Base-by-base conservation (phyloP, 1,139 yeast genomes). In the Pichia sp. region DNA sequence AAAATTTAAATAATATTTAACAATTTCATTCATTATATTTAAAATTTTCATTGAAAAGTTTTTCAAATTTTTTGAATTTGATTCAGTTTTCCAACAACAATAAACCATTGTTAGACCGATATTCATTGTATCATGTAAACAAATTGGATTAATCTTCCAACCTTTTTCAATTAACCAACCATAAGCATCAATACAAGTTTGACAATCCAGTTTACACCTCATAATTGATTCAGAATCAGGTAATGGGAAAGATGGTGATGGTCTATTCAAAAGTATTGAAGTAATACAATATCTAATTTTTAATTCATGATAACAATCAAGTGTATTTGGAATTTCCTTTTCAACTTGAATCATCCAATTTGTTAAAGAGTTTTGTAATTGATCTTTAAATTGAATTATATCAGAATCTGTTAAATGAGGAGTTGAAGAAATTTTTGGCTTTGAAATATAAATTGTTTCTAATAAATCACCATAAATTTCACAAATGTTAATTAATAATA, bases 41-140 rank as follows among this genome's bases (percentile, higher is more conserved):
- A 45, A 22, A 9, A 49, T 42, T 16, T 46, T 43, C 2, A 20
- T 4, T 0, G 58, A 51, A 29, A 53, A 51, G 5, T 39, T 31
- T 26, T 47, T 43, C 9, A 55, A 45, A 16, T 40, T 39, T n/a
- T 27, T 40, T 3, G 58, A 49, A 27, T 47, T 39, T 6, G 43
- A 28, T 25, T 55, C 58, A 3, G 49, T 26, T 35, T 56, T 48
- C 58, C 58, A 55, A 23, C 54, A 53, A 29, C 57, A 54, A 35
- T 53, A 55, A 9, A 55, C 42, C 50, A 55, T 50, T 1, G 57
- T 49, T 8, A 54, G 41, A 4, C 57, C 56, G 22, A 50, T 41
- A 7, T 50, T 48, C 4, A 51, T 48, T 3, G 52, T 34, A 37
- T 55, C 57, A 37, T 55, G 53, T 8, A 43, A 33, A 3, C 55